Evolutionary conservation across 2,329 filamentous ascomycete genomes (phyloP), one percentile per base, ranked within the genome.

Genomic region (Cadophora sp.): DNA sequence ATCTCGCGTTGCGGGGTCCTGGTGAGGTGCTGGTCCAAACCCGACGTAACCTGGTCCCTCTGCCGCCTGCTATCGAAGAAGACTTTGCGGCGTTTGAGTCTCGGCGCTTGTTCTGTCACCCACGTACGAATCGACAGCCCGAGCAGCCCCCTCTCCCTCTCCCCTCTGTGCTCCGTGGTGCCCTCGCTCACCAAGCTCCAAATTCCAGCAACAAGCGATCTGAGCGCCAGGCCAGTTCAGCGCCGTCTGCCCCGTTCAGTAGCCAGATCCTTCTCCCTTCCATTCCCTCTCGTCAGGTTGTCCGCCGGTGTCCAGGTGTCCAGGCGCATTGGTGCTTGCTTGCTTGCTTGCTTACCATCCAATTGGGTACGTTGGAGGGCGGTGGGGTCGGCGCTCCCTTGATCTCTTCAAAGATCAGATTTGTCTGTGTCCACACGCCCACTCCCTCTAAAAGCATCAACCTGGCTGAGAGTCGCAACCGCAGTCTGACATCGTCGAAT

Each of bases 341-440:
- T 66, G 43, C 68, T 13, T 67, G 53, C 41, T 51, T 39, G 8
- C 36, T 39, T 66, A 41, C 68, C 16, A 72, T 20, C 45, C 45
- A 48, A 48, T 72, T 73, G 71, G 70, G 67, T 66, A 45, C 65
- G 47, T 48, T 43, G 24, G 55, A 64, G 62, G 59, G 53, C 63
- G 47, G 67, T 72, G 69, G 70, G 69, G 70, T 70, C 68, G 59
- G 67, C 66, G 61, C 63, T 71, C 65, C 68, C 65, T 70, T 68
- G 68, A 64, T 65, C 65, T 65, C 60, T 63, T 61, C 66, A 65
- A 69, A 70, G 66, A 71, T 73, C 71, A 66, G 70, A 72, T 67
- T 71, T 68, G 63, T 70, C 62, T 62, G 65, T 67, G 67, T 66
- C 68, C 45, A 22, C 45, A 48, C 11, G 20, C 45, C 20, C n/a